Evolutionary conservation across 225 moss, liverwort and hornwort genomes (phyloP).

Genomic region (Rhytidiadelphus loreus): DNA sequence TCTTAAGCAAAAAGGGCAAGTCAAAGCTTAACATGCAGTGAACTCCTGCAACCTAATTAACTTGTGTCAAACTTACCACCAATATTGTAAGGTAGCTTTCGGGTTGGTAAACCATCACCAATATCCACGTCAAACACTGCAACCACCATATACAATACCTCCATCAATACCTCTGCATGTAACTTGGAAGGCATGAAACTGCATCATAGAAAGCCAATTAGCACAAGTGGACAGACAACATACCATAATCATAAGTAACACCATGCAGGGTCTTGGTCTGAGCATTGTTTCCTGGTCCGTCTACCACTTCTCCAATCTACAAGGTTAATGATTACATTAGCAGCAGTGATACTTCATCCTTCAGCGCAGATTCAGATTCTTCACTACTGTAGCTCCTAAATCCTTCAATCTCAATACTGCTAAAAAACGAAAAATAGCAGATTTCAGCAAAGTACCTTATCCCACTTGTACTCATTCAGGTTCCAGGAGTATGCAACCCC

Average conservation of each 20-base stretch:
- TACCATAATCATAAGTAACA: conserved; percentile 84
- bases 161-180: background rate
- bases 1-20: background rate
- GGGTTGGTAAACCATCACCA: conserved; percentile 82
- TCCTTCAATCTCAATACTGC: background rate
- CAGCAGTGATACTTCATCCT: background rate
- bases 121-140: conserved; percentile 99
- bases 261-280: conserved; percentile 71
- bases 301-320: conserved; percentile 97
- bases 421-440: background rate
- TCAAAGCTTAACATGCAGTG: background rate
- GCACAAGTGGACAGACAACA: background rate
- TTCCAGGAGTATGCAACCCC: conserved; percentile 98
- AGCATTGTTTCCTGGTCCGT: conserved; percentile 71
- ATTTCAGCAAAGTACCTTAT: conserved; percentile 50
- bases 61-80: conserved; percentile 50
- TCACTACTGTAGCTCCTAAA: background rate
- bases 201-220: background rate
- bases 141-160: conserved; percentile 1
- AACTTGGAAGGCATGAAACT: background rate
- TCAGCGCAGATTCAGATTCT: background rate
- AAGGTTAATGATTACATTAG: background rate
- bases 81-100: conserved; percentile 82
- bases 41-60: background rate
- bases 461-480: conserved; percentile 75